Evolutionary conservation across 108 stramenopile species (phyloP).

Genomic region (Cyclotella sp.): DNA sequence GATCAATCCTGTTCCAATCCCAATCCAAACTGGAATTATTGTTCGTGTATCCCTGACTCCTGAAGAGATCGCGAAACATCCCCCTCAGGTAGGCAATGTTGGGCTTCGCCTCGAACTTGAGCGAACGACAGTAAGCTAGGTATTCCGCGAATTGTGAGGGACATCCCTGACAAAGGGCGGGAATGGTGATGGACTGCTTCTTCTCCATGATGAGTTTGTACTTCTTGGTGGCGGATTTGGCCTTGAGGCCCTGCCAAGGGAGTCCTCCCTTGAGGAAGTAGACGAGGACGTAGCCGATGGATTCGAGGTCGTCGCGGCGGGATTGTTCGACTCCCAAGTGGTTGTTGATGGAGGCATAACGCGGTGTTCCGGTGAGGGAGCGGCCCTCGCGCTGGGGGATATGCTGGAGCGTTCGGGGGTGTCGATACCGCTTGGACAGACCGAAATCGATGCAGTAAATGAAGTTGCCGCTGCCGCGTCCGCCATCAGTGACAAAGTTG

Average conservation of each 20-base stretch:
- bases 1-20: slow-evolving; percentile 91
- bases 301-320: slow-evolving; percentile 97
- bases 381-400: slow-evolving; percentile 98
- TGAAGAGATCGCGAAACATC: slow-evolving; percentile 95
- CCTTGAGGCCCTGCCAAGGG: slow-evolving; percentile 99
- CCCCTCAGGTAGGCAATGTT: slow-evolving; percentile 97
- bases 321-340: slow-evolving; percentile 98
- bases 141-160: slow-evolving; percentile 98
- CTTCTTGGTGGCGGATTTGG: slow-evolving; percentile 93
- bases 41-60: slow-evolving; percentile 92
- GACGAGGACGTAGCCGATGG: slow-evolving; percentile 97
- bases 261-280: slow-evolving; percentile 98
- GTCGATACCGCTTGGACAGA: slow-evolving; percentile 96
- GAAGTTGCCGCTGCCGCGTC: slow-evolving; percentile 86
- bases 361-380: slow-evolving; percentile 93
- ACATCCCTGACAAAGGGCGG: slow-evolving; percentile 95
- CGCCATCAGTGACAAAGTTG: slow-evolving; percentile 94
- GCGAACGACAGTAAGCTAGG: slow-evolving; percentile 95
- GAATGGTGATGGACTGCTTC: slow-evolving; percentile 92
- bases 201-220: slow-evolving; percentile 97
- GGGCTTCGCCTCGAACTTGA: slow-evolving; percentile 99
- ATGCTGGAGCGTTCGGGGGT: slow-evolving; percentile 97
- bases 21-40: slow-evolving; percentile 90
- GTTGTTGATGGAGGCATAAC: slow-evolving; percentile 98
- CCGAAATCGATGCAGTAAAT: slow-evolving; percentile 99